Evolutionary conservation across 352 stramenopile species (phyloP).

Genomic region (Phytophthora palmivora): DNA sequence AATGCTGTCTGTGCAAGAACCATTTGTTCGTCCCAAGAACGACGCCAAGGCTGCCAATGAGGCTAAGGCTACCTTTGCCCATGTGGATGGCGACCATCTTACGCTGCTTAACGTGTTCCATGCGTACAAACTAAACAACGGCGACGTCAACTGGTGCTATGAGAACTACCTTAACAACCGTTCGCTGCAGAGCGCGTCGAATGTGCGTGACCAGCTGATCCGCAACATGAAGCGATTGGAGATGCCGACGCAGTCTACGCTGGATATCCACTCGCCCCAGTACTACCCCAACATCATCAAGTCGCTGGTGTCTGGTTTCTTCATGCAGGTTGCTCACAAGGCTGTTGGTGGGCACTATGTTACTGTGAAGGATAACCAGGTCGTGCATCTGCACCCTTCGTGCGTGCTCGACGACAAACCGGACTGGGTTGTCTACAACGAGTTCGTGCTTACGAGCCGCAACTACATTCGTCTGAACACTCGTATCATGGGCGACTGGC

Average conservation of each 20-base stretch:
- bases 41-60: constrained; percentile 96
- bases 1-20: constrained; percentile 94
- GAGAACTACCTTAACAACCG: constrained; percentile 98
- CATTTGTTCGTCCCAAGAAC: constrained; percentile 97
- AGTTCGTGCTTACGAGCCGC: constrained; percentile 99
- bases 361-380: constrained; percentile 99
- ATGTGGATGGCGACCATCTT: constrained; percentile 97
- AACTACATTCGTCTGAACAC: constrained; percentile 99
- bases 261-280: constrained; percentile 83
- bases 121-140: constrained; percentile 95
- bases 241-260: constrained; percentile 72
- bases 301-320: constrained; percentile 96
- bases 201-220: constrained; percentile 97
- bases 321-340: constrained; percentile 97
- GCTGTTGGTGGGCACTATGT: constrained; percentile 93
- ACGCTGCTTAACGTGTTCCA: constrained; percentile 98
- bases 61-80: constrained; percentile 96
- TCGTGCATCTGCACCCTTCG: constrained; percentile 97
- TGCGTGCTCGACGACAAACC: constrained; percentile 96
- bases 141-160: constrained; percentile 96
- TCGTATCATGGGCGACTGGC: constrained; percentile 92
- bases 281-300: constrained; percentile 96
- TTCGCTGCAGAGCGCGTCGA: constrained; percentile 94
- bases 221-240: constrained; percentile 96
- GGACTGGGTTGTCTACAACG: constrained; percentile 98